Evolutionary conservation across 257 asterid genomes (phyloP), one percentile per base, ranked within the genome.

Genomic region (Solanum acaule): DNA sequence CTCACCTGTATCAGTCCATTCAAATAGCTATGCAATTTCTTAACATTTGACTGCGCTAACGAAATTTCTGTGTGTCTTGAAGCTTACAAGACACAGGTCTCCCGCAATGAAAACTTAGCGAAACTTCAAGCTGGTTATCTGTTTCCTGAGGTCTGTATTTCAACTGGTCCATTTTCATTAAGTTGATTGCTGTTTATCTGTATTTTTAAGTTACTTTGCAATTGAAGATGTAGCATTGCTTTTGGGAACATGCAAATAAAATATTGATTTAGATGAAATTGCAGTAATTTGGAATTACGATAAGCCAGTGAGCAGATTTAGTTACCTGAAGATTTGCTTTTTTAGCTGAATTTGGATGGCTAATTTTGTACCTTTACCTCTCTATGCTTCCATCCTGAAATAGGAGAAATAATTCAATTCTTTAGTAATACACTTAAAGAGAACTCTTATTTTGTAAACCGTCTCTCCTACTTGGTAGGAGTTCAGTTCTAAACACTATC

Each of bases 111-210:
- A 83, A 97, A 97, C 92, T 67, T 96, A 90, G 95, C 94, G 33
- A 97, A 96, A 79, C 99, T 97, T 88, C 99, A 97, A 93, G 99
- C 99, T 89, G 99, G 99, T 86, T 97, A 96, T 88, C 95, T 97
- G 87, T 97, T 97, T 90, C 99, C 99, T 0, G 99, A 96, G 98
- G 99, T 97, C n/a, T 61, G 90, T 87, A 75, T 63, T 29, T 71
- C 1, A 37, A 29, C 61, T 61, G 59, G 84, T 67, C 14, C 87
- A n/a, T 67, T 86, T 7, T 52, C 79, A 84, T 84, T 77, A 71
- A 83, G 76, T 86, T 77, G 56, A 49, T 42, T 78, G 42, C 23
- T 84, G 71, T 75, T 86, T 33, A 75, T 87, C 34, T 46, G 68
- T 75, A 38, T 86, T 86, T 72, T 90, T 81, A 38, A 71, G 68